Percentiles rank a stretch among this genome's conserved stretches.
These are phyloP conservation scores for Escallonia herrerae DNA, from an alignment of 129 eudicot genomes.

Conservation along the genomic window DNA sequence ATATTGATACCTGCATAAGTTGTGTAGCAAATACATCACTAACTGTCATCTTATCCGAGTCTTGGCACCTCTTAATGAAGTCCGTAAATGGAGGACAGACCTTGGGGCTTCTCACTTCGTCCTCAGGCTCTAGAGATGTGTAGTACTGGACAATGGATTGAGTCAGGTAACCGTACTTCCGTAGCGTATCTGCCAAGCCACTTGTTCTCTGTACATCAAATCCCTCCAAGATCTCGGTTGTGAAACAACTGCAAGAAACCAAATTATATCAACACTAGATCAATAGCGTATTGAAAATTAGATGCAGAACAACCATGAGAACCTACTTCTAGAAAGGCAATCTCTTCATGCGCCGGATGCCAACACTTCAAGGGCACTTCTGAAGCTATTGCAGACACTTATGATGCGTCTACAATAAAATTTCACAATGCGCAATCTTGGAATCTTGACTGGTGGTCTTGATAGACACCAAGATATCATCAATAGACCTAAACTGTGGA, in stretches of 20 bases:
- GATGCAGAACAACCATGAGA: background rate
- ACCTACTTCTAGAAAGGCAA: too few relatives aligned
- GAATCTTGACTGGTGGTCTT: too few relatives aligned
- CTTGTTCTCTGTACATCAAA: constrained; percentile 93
- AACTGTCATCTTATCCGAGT: constrained; percentile 74
- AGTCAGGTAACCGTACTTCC: constrained; percentile 69
- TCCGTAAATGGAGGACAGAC: constrained; percentile 54
- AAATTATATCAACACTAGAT: constrained; percentile 2
- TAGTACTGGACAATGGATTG: constrained; percentile 58
- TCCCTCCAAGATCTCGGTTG: constrained; percentile 92
- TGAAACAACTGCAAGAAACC: constrained; percentile 65
- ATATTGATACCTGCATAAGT: constrained; percentile 78
- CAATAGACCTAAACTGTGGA: too few relatives aligned
- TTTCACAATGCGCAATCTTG: too few relatives aligned
- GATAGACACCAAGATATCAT: too few relatives aligned
- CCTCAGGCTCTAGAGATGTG: constrained; percentile 31
- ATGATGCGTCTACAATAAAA: too few relatives aligned
- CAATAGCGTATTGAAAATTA: background rate
- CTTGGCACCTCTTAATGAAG: constrained; percentile 65
- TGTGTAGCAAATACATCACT: constrained; percentile 89
- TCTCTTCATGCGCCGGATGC: too few relatives aligned
- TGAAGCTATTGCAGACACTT: too few relatives aligned
- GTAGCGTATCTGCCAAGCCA: constrained; percentile 71
- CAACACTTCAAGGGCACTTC: too few relatives aligned
- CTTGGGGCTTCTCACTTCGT: constrained; percentile 13